phyloP scores from a whole-genome alignment of 768 basidiomycete species.

The Tricholoma sp. region DNA sequence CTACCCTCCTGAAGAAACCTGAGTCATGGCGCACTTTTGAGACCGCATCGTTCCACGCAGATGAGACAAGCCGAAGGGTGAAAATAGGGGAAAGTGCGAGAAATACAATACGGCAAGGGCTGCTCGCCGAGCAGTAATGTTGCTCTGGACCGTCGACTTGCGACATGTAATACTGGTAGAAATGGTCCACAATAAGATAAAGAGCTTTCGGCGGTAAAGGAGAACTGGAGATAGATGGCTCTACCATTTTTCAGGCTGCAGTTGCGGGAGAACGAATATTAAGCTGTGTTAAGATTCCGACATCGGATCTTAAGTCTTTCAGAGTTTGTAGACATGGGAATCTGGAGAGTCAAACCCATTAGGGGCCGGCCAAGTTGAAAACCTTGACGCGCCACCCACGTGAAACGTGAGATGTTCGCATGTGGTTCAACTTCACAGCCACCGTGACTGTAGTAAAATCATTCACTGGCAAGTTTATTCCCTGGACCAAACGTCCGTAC shows the following conservation, averaged over 20 bases:
- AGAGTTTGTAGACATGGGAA: neutral
- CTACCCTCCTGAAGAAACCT: constrained; percentile 18
- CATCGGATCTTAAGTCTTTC: neutral
- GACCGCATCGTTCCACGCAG: constrained; percentile 18
- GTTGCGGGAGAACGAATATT: neutral
- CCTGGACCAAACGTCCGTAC: too few relatives aligned
- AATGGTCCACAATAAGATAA: constrained; percentile 1
- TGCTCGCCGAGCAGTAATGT: constrained; percentile 18
- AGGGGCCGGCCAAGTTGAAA: too few relatives aligned
- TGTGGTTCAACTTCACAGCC: too few relatives aligned
- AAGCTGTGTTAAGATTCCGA: neutral
- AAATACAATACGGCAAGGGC: constrained; percentile 14
- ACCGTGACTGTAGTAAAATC: too few relatives aligned
- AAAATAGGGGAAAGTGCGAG: constrained; percentile 8
- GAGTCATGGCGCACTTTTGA: neutral
- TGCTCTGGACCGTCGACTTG: neutral
- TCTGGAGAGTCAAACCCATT: too few relatives aligned
- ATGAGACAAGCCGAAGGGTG: constrained; percentile 15
- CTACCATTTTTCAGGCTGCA: neutral
- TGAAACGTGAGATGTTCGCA: too few relatives aligned
- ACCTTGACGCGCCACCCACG: too few relatives aligned
- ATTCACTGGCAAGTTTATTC: too few relatives aligned
- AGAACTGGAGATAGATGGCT: neutral
- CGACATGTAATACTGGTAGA: neutral
- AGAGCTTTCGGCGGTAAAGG: constrained; percentile 11